Base-by-base conservation (phyloP, 306 rosid species). In the Echinosophora koreensis region DNA sequence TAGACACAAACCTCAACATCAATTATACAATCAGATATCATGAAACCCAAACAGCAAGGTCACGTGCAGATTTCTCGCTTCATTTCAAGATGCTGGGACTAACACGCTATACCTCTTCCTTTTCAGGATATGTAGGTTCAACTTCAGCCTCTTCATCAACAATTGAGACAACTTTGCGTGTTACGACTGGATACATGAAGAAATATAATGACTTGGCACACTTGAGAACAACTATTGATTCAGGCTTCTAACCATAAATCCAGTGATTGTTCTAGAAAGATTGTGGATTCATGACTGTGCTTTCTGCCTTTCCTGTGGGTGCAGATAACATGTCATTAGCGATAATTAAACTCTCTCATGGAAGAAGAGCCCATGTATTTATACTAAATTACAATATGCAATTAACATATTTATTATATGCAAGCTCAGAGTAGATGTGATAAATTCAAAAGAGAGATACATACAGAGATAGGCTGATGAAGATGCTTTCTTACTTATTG, bases 341-440 rank as follows among this genome's bases (percentile, higher is more conserved):
- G 52, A 38, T 58, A 84, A 63, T 67, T 79, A n/a, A 12, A 74
- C 65, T 87, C 94, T 58, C 75, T 80, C 42, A 64, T 49, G 71
- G 87, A 81, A 82, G 83, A 71, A 63, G 73, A 34, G 73, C 74
- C 75, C 55, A 69, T 70, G 78, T 75, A 61, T 74, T 66, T 50
- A 81, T 82, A 82, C 98, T 92, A 90, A 79, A 79, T 67, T 69
- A 81, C 74, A 82, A 77, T 28, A 77, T 51, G 78, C 12, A 80
- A 38, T 58, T 44, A n/a, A 9, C 13, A 57, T 27, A 34, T 58
- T 87, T 74, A 74, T 51, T 77, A 47, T 57, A 62, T 64, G 63
- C 69, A 80, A 85, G 7, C 37, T 73, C n/a, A 32, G 18, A 44
- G 41, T 64, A 49, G 39, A 18, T 72, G 5, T 47, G 66, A 81